A percentile compares a stretch with the other conserved stretches of the same genome.
phyloP scores from a whole-genome alignment of 768 basidiomycete species.

The Mycena pura region DNA sequence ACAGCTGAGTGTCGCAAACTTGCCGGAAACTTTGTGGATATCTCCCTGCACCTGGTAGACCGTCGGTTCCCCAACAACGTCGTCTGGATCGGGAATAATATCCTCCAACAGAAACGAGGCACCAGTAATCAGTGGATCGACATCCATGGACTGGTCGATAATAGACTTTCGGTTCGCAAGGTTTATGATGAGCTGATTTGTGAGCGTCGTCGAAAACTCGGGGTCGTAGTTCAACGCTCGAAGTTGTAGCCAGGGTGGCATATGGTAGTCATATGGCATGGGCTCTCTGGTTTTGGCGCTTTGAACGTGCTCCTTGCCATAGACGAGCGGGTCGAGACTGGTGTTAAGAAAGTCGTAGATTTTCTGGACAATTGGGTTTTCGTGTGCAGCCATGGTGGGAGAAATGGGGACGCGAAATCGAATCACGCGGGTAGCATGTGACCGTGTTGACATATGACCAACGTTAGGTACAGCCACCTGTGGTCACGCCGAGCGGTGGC shows the following conservation, averaged over 20 bases:
- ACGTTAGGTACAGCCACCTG: not conserved
- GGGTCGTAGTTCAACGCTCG: not conserved
- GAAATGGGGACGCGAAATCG: not conserved
- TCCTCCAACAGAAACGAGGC: not conserved
- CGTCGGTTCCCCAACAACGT: not conserved
- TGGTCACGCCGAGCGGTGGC: not conserved
- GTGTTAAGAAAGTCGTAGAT: not conserved
- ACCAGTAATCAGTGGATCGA: not conserved
- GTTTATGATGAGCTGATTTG: not conserved
- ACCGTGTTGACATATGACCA: not conserved
- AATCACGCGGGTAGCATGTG: not conserved
- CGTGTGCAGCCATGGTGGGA: not conserved
- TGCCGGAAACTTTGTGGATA: not conserved
- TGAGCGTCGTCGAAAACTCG: not conserved
- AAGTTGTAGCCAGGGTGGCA: conserved; percentile 1
- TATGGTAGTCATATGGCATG: conserved; percentile 12
- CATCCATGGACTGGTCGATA: not conserved
- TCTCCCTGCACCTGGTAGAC: not conserved
- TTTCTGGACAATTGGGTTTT: not conserved
- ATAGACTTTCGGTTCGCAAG: not conserved
- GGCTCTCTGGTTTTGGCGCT: not conserved
- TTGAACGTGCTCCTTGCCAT: not conserved
- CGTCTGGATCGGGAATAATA: not conserved
- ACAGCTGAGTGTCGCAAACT: conserved; percentile 6
- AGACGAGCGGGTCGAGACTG: not conserved